phyloP scores from a whole-genome alignment of 2,329 filamentous ascomycete species.

The Verruconis gallopava region DNA sequence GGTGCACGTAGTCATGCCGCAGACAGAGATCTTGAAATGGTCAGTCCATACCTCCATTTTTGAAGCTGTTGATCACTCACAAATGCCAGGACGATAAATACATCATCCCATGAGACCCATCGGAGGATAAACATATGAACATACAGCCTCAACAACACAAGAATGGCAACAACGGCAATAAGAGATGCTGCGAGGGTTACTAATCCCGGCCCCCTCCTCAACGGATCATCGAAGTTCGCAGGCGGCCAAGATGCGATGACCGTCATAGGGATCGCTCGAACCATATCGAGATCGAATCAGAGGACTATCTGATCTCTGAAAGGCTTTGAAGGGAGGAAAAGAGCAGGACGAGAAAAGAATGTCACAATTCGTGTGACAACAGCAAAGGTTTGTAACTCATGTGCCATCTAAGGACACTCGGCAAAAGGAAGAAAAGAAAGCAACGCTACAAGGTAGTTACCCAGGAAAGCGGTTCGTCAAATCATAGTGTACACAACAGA shows the following conservation, averaged over 20 bases:
- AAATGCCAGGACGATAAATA: constrained; percentile 10
- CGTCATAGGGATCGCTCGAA: constrained; percentile 3
- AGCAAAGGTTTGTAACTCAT: too few species aligned
- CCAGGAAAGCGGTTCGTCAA: too few species aligned
- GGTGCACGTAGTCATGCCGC: constrained; percentile 4
- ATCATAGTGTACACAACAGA: too few species aligned
- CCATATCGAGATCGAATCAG: too few species aligned
- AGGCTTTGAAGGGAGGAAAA: too few species aligned
- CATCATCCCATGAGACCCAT: constrained; percentile 10
- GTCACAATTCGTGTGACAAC: too few species aligned
- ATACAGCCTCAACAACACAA: constrained; percentile 9
- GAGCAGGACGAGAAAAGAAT: too few species aligned
- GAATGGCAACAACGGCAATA: constrained; percentile 3
- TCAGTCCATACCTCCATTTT: neutral
- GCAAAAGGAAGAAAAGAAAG: too few species aligned
- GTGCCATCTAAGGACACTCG: too few species aligned
- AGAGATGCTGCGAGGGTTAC: constrained; percentile 8
- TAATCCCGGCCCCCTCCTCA: constrained; percentile 6
- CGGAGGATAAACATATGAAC: constrained; percentile 5
- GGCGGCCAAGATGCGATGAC: constrained; percentile 5
- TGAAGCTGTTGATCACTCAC: neutral
- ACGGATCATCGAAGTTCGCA: constrained; percentile 9
- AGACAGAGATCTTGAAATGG: constrained; percentile 1
- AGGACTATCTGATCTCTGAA: too few species aligned
- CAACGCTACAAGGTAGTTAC: too few species aligned